Conservation (phyloP, 106 monocot species). For the Gastrodia elata region DNA sequence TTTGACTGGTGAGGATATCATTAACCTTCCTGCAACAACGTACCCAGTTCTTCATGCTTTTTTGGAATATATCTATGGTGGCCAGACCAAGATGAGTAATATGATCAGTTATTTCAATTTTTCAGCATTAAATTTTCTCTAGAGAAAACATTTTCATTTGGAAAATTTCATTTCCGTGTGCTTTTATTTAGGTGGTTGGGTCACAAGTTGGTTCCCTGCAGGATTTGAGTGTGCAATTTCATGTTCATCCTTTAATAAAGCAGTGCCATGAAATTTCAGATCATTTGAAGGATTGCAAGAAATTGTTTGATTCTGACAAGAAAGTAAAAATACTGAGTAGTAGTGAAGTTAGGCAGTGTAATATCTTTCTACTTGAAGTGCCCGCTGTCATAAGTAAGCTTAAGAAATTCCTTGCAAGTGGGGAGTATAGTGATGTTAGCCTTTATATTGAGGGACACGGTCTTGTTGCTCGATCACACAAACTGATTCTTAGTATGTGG, state of each 20-base stretch:
- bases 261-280: conserved; percentile 55
- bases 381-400: conserved; percentile 49
- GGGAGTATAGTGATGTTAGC: conserved; percentile 67
- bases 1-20: conserved; percentile 21
- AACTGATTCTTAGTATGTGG: conserved; percentile 80
- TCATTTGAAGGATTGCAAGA: conserved; percentile 39
- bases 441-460: conserved; percentile 62
- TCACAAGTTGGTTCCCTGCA: conserved; percentile 38
- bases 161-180: conserved; percentile 4
- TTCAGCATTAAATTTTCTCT: not conserved
- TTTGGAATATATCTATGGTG: conserved; percentile 77
- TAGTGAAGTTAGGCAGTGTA: conserved; percentile 24
- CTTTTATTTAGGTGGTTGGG: conserved; percentile 41
- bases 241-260: conserved; percentile 43
- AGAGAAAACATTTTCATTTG: not conserved
- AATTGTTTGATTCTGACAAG: conserved; percentile 36
- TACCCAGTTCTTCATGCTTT: conserved; percentile 67
- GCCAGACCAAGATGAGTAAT: conserved; percentile 46
- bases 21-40: conserved; percentile 49
- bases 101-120: not conserved
- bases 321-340: conserved; percentile 42
- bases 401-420: conserved; percentile 43
- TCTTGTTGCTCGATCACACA: conserved; percentile 51
- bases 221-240: conserved; percentile 54
- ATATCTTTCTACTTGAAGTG: conserved; percentile 33